Conservation (phyloP, 768 basidiomycete genomes). For the Trametes villosa region DNA sequence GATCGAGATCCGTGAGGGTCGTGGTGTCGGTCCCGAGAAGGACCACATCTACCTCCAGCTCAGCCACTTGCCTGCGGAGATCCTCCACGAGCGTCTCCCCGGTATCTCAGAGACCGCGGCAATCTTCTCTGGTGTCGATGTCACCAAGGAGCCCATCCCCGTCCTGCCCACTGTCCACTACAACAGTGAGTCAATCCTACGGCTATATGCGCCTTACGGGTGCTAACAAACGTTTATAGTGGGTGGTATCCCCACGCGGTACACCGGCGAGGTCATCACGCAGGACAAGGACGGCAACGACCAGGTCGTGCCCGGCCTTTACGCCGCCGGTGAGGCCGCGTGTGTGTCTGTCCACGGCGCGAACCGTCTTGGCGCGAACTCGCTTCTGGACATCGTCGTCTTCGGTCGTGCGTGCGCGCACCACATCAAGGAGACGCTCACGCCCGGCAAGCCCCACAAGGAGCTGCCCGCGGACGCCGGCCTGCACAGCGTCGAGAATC, state of each 20-base stretch:
- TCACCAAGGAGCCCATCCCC: conserved; percentile 99
- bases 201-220: not conserved
- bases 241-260: conserved; percentile 99
- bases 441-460: conserved; percentile 91
- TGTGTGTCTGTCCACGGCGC: conserved; percentile 99
- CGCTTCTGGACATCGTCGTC: conserved; percentile 97
- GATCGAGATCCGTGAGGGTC: conserved; percentile 96
- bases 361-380: conserved; percentile 99
- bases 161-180: conserved; percentile 98
- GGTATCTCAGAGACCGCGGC: conserved; percentile 99
- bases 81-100: conserved; percentile 94
- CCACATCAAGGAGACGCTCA: conserved; percentile 91
- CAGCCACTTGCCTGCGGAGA: conserved; percentile 93
- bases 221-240: conserved; percentile 51
- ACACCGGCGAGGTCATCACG: conserved; percentile 96
- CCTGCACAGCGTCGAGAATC: conserved; percentile 77
- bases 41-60: conserved; percentile 97
- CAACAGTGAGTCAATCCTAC: conserved; percentile 71
- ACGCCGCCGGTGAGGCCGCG: conserved; percentile 98
- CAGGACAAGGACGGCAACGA: conserved; percentile 89
- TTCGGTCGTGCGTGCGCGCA: conserved; percentile 99
- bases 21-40: conserved; percentile 97
- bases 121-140: conserved; percentile 98
- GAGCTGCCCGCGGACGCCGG: conserved; percentile 86
- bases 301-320: conserved; percentile 92